phyloP scores from a whole-genome alignment of 164 flowering plant genomes.

The Stephania yunnanensis region DNA sequence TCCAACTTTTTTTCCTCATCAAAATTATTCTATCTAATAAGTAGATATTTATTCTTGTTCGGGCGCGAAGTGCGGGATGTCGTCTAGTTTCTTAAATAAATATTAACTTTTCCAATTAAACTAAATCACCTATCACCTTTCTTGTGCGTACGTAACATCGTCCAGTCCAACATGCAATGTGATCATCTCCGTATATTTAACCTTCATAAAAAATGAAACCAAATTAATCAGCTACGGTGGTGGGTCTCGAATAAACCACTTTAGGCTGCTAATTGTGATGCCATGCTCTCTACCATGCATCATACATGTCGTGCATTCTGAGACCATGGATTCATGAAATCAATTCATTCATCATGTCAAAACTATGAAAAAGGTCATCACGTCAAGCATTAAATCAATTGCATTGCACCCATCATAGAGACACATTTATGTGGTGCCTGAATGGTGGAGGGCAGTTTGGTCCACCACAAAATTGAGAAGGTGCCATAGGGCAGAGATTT shows the following conservation, averaged over 20 bases:
- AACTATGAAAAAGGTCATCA: not conserved
- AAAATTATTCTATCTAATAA: too few species aligned
- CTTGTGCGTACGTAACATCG: too few species aligned
- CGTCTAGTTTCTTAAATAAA: too few species aligned
- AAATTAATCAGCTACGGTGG: not conserved
- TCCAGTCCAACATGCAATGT: too few species aligned
- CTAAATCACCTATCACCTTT: too few species aligned
- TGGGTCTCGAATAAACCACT: conserved; percentile 29
- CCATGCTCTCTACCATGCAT: conserved; percentile 7
- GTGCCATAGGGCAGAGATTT: too few species aligned
- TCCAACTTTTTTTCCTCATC: too few species aligned
- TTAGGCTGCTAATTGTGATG: conserved; percentile 23
- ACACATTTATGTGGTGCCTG: not conserved
- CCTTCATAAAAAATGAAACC: too few species aligned
- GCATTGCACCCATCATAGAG: not conserved
- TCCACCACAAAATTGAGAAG: not conserved
- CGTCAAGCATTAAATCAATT: not conserved
- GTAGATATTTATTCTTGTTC: too few species aligned
- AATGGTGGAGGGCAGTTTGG: not conserved
- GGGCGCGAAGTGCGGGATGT: too few species aligned
- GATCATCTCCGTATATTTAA: too few species aligned
- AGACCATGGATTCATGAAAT: conserved; percentile 16
- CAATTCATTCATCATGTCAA: conserved; percentile 6
- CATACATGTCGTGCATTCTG: conserved; percentile 6
- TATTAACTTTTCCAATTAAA: too few species aligned